Conservation (phyloP, 2,329 filamentous ascomycete species). For the Penicillium sp. region DNA sequence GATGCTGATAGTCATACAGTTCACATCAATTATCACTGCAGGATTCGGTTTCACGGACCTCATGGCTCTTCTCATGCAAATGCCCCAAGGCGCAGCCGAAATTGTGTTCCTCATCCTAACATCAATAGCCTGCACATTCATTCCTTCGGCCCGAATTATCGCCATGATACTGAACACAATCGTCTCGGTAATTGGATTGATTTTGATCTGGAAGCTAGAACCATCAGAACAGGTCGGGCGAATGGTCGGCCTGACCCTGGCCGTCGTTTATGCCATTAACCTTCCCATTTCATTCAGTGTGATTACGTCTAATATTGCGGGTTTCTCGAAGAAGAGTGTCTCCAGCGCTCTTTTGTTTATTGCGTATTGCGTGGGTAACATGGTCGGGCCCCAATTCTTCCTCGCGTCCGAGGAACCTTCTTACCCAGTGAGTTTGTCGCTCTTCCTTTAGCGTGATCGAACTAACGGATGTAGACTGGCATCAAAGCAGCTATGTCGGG, state of each 20-base stretch:
- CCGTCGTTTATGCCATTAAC: constrained; percentile 28
- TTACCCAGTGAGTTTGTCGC: constrained; percentile 4
- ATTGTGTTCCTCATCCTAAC: constrained; percentile 18
- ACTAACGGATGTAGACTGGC: background rate
- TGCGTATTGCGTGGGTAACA: constrained; percentile 34
- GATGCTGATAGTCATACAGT: background rate
- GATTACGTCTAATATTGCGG: constrained; percentile 31
- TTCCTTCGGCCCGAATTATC: constrained; percentile 22
- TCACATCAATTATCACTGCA: constrained; percentile 16
- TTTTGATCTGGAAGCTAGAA: constrained; percentile 28
- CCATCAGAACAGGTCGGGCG: constrained; percentile 19
- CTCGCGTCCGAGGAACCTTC: constrained; percentile 14
- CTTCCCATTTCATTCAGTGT: constrained; percentile 32
- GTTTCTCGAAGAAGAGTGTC: constrained; percentile 32
- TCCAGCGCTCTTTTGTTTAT: constrained; percentile 50
- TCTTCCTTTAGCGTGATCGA: no score
- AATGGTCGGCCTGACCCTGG: constrained; percentile 29
- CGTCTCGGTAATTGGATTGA: constrained; percentile 23
- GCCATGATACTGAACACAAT: constrained; percentile 26
- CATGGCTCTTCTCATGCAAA: constrained; percentile 18
- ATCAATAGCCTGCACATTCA: constrained; percentile 17
- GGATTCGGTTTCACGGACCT: constrained; percentile 17
- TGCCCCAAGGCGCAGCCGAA: constrained; percentile 17
- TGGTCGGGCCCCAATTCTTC: constrained; percentile 28
- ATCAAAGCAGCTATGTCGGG: constrained; percentile 19